Evolutionary conservation across 345 rosid genomes (phyloP), one percentile per base, ranked within the genome.

Genomic region (Microcos paniculata): DNA sequence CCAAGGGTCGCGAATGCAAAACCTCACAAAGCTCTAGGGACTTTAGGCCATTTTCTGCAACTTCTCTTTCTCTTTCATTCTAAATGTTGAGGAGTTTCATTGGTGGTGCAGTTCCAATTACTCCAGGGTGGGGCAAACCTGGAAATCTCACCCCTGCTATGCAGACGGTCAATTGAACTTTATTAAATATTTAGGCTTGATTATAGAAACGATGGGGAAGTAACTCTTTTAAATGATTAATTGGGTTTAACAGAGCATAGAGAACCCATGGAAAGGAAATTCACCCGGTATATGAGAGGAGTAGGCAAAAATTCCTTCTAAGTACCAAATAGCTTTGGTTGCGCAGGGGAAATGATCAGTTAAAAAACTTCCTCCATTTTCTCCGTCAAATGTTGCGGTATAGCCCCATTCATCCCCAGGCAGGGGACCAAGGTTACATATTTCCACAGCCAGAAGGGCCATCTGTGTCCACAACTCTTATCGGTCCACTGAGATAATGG

Each of bases 291-390:
- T 89, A 3, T 92, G 96, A 68, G 96, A 96, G 72, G 97, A 94
- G 75, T 85, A 85, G 12, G 96, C 92, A 66, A 85, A 90, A 30
- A 92, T 91, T 61, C 97, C 97, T 86, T 94, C 90, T 45, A 87
- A 89, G 72, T 89, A 90, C 93, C 97, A 94, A 80, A 92, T 89
- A 73, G 95, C 95, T 83, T 91, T 92, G 71, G 92, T 85, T 3
- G 97, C 90, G 74, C 85, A 59, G 58, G 96, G 97, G 69, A 94
- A 92, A 82, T 92, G 97, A 59, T 92, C 98, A 12, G 97, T 92
- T 79, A 94, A 77, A 76, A 88, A 92, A 31, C 97, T 92, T 1
- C 97, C 96, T 1, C 96, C 97, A 21, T 88, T 88, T 73, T 92
- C 96, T 78, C 92, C 87, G 79, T 94, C 94, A 78, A 89, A 88